Conservation (phyloP, 495 filamentous ascomycete species). For the Apiosordaria backusii region DNA sequence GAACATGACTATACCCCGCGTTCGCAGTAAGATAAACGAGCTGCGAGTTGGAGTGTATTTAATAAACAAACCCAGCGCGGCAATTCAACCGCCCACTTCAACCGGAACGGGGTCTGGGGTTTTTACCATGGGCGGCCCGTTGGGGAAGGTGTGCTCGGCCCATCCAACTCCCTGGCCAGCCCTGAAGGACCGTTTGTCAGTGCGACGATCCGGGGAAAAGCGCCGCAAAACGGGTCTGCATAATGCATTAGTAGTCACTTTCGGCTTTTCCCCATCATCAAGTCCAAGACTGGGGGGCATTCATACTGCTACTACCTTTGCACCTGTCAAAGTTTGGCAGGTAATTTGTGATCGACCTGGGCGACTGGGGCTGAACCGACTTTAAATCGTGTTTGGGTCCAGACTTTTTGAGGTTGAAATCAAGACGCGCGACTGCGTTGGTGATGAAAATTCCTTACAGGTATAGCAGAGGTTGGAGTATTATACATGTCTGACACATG, state of each 20-base stretch:
- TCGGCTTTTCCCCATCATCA: neutral
- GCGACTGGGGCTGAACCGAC: constrained; percentile 9
- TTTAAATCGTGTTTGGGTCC: neutral
- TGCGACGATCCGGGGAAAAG: constrained; percentile 6
- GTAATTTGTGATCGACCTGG: constrained; percentile 3
- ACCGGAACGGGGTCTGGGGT: neutral
- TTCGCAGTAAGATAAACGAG: neutral
- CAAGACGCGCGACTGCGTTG: neutral
- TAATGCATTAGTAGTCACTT: constrained; percentile 12
- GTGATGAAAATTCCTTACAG: neutral
- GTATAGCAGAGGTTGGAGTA: neutral
- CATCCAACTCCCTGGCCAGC: neutral
- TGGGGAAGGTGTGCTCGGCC: constrained; percentile 1
- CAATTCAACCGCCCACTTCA: constrained; percentile 9
- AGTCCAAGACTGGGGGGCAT: neutral
- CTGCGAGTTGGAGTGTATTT: constrained; percentile 11
- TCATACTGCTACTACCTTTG: neutral
- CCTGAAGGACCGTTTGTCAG: neutral
- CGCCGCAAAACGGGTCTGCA: neutral
- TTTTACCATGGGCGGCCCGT: neutral
- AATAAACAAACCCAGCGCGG: neutral
- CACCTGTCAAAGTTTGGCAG: neutral
- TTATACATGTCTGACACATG: neutral
- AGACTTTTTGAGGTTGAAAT: neutral
- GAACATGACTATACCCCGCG: neutral